A percentile compares a stretch with the other conserved stretches of the same genome.
These are phyloP conservation scores for Mycena alexandri DNA, from an alignment of 768 basidiomycete species.

Conservation along the genomic window DNA sequence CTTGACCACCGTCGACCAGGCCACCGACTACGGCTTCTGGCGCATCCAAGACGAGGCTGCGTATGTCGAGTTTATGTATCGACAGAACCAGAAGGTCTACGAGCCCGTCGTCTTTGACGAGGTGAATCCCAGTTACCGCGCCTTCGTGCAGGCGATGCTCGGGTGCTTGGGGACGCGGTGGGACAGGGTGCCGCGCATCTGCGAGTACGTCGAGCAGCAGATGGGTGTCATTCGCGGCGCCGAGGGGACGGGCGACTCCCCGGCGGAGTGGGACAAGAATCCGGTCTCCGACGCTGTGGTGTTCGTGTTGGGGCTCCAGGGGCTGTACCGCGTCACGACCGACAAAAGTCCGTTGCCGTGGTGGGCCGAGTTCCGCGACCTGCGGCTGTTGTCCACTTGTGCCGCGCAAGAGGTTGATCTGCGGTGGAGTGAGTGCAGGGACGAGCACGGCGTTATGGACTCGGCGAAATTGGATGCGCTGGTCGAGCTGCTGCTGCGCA, in stretches of 20 bases:
- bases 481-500: slow-evolving; percentile 33
- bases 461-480: slow-evolving; percentile 29
- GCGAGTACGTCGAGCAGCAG: slow-evolving; percentile 33
- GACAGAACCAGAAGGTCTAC: slow-evolving; percentile 35
- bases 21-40: slow-evolving; percentile 33
- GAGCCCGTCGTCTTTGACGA: slow-evolving; percentile 31
- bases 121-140: slow-evolving; percentile 25
- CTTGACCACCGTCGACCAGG: slow-evolving; percentile 19
- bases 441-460: slow-evolving; percentile 25
- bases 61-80: slow-evolving; percentile 34
- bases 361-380: slow-evolving; percentile 39
- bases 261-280: slow-evolving; percentile 25
- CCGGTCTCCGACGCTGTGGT: slow-evolving; percentile 25
- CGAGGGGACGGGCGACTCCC: slow-evolving; percentile 25
- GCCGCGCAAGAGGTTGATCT: slow-evolving; percentile 24
- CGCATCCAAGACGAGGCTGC: slow-evolving; percentile 35
- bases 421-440: slow-evolving; percentile 29
- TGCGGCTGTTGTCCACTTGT: slow-evolving; percentile 31
- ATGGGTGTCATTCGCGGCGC: slow-evolving; percentile 33
- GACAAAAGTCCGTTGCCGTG: slow-evolving; percentile 24
- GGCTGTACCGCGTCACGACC: slow-evolving; percentile 24
- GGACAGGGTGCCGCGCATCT: slow-evolving; percentile 30
- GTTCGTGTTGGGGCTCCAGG: slow-evolving; percentile 19
- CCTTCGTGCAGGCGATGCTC: slow-evolving; percentile 34
- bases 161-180: slow-evolving; percentile 35